Evolutionary conservation across 2,329 filamentous ascomycete species (phyloP), one percentile per base, ranked within the genome.

Genomic region (Sclerotinia sclerotiorum): DNA sequence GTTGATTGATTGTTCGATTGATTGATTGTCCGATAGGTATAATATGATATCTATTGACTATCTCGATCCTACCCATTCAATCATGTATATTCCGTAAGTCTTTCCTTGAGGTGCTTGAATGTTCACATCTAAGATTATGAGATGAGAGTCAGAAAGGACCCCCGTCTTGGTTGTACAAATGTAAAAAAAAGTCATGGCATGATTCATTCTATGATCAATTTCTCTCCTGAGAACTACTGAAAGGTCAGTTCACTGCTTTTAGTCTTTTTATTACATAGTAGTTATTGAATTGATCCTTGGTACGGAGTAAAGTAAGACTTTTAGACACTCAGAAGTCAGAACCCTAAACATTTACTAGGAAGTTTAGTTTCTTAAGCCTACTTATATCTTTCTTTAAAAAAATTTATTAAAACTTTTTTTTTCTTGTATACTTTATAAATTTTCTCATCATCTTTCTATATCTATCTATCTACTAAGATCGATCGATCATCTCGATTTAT

Each of bases 261-360:
- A 35, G 29, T 55, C 52, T n/a, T 6, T 52, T 15, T 15, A 54
- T 29, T 19, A 54, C 29, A 15, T 29, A 17, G 39, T 17, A 27
- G 15, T 19, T 24, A 24, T 24, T 42, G 21, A 39, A 10, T 24
- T 57, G 55, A 57, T 57, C 55, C 55, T 57, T 57, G 32, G 35
- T 56, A 15, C 21, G 19, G 39, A 42, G 32, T 35, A 13, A 42
- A 42, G 19, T 35, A 35, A 55, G 21, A 32, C 52, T 35, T 21
- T 21, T 35, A 19, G 29, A 21, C 11, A 35, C n/a, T 57, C 24
- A 27, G 7, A 3, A 32, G 29, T 32, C 3, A 32, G n/a, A 15
- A 19, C 55, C n/a, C 24, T 57, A 57, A 57, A 57, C 35, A 57
- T 57, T 57, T 8, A 57, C 55, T 42, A 57, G 35, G 35, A 24